Evolutionary conservation across 2,329 filamentous ascomycete species (phyloP), one percentile per base, ranked within the genome.

Genomic region (Diaporthe caulivora): DNA sequence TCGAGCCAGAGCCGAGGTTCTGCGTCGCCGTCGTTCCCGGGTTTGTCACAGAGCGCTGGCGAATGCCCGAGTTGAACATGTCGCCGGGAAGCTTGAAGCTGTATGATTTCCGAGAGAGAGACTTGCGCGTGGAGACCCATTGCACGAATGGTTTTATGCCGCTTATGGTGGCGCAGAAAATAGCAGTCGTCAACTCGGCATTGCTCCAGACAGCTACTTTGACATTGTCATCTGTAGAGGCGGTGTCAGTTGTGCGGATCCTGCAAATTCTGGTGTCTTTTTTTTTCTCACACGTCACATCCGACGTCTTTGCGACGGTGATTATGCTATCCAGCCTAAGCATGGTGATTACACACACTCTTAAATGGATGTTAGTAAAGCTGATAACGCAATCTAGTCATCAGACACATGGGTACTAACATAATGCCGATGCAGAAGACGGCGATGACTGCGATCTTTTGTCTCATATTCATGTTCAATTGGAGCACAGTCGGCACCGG

Each of bases 61-160:
- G 42, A 21, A 34, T 49, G 2, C 26, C 26, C 24, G 60, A 65
- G 44, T 37, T 34, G 31, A 62, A 62, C 1, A 21, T 17, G 2
- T 44, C 29, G 1, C 62, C 62, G n/a, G 62, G 44, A 29, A 51
- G 24, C 62, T 65, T 34, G 44, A 65, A 26, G 15, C 21, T 51
- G 44, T 65, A 65, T 11, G 62, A 65, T 17, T 65, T 21, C n/a
- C 44, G 44, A 2, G 44, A 65, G 13, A 51, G 44, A 2, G 44
- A 51, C n/a, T 51, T 65, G 5, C 62, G 21, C 18, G 62, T 51
- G 7, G 62, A 65, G 13, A 65, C 21, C 62, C 62, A 65, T 13
- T 65, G 62, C 13, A 65, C 62, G 7, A 65, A 65, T 11, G 62
- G 62, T 8, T 65, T 65, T 24, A 65, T 51, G n/a, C 62, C 62